Base-by-base conservation (phyloP, 2,329 filamentous ascomycete genomes). In the Cladosporium sp. region DNA sequence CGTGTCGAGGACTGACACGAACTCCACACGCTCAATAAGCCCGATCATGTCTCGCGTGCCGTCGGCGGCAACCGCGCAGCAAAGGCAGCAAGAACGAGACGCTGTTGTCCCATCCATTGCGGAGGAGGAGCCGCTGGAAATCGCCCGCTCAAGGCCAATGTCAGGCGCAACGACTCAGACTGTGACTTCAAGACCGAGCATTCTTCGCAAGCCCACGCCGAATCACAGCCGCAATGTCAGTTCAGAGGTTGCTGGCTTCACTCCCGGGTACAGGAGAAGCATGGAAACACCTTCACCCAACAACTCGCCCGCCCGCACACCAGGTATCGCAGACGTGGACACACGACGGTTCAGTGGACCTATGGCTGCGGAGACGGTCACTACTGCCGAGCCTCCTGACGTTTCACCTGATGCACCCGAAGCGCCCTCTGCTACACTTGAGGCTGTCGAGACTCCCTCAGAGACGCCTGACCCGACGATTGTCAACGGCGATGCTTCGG, bases 1-100 rank as follows among this genome's bases (percentile, higher is more conserved):
- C 13, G 56, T 67, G 8, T 57, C 56, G 35, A 56, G 83, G 55
- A 83, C 79, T 49, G 79, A 84, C 58, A 85, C 82, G 53, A 77
- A 77, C 55, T 83, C 81, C 56, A 85, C 83, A 8, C 76, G 77
- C 45, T 74, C 74, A 28, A 82, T 86, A 56, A 85, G 82, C 62
- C 84, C 84, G 1, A 86, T 86, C 50, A 84, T 86, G 66, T 78
- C 74, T 58, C 71, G 73, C 48, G 77, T 75, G n/a, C 74, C 78
- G 5, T 77, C 77, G 54, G 68, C 68, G 44, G 70, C 66, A 9
- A 62, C 65, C 41, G 53, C 68, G 11, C 51, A 49, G 58, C 70
- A 38, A 61, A 68, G 54, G 63, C 68, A 46, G 37, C 71, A 59
- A 66, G 66, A 59, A 18, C 72, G 72, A 35, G 72, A 72, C 38